These are phyloP conservation scores for Pistacia integerrima DNA, from an alignment of 345 rosid species.

Conservation along the genomic window DNA sequence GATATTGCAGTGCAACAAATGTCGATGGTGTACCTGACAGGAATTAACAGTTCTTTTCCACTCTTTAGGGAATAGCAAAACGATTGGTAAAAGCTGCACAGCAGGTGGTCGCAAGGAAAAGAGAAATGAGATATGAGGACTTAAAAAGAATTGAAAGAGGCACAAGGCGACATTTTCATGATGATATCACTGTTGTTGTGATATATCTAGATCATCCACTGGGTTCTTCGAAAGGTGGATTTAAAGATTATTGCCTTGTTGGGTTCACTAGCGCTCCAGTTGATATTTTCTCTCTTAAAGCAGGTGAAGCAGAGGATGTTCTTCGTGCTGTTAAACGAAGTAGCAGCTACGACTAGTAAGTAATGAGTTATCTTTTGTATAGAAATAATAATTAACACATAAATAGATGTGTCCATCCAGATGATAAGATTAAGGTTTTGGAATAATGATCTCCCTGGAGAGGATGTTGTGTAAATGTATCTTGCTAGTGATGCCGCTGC, in stretches of 20 bases:
- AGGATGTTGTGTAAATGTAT: background rate
- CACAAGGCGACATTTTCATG: slow-evolving; percentile 60
- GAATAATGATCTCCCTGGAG: background rate
- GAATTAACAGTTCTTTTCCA: background rate
- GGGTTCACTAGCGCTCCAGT: slow-evolving; percentile 44
- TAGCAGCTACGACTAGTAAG: background rate
- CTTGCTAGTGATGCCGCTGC: background rate
- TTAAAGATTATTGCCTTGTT: slow-evolving; percentile 15
- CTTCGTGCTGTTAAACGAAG: background rate
- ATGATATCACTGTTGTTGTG: slow-evolving; percentile 65
- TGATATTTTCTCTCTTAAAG: slow-evolving; percentile 48
- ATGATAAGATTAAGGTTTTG: background rate
- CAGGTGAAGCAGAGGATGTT: slow-evolving; percentile 24
- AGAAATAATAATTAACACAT: background rate
- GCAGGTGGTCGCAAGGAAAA: slow-evolving; percentile 57
- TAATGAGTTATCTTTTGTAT: background rate
- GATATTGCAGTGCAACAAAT: background rate
- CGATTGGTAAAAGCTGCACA: slow-evolving; percentile 57
- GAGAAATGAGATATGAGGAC: slow-evolving; percentile 49
- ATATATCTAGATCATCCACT: slow-evolving; percentile 49
- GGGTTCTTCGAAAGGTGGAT: slow-evolving; percentile 29
- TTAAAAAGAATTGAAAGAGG: slow-evolving; percentile 50
- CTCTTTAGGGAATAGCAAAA: slow-evolving; percentile 54
- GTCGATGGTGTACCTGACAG: background rate
- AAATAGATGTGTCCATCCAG: background rate